Evolutionary conservation across 2,329 filamentous ascomycete genomes (phyloP), one percentile per base, ranked within the genome.

Genomic region (Mycosphaerella sp.): DNA sequence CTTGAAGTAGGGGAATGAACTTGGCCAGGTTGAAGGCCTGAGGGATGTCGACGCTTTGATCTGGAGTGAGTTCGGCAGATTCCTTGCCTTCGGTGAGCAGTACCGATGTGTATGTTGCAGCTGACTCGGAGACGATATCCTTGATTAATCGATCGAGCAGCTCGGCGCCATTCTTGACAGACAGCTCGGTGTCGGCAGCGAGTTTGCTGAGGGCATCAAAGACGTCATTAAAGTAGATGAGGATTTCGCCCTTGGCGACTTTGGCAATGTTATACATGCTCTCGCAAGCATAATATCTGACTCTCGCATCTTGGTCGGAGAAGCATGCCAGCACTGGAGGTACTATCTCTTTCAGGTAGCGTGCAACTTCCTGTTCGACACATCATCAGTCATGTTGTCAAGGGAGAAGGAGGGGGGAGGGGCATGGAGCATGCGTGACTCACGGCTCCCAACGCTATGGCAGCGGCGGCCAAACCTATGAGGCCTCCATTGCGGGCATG

Each of bases 231-330:
- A 98, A 98, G 76, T 95, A 98, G 40, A 95, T 82, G 61, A 98
- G 74, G 17, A 98, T 93, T 73, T 98, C 93, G 38, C 95, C 93
- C 73, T 98, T 98, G 57, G 92, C 93, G 45, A 98, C 93, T 74
- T 98, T 98, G 67, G 93, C 91, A 68, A 98, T 98, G 73, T 98
- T 98, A 75, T 98, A 98, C 93, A 98, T 98, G 72, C 91, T 95
- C 76, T 98, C 93, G 74, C 93, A 98, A 23, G 93, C 93, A 74
- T 98, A 98, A 72, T 98, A 98, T 60, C 93, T 83, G 32, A 97
- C 93, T 55, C 93, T 83, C 29, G 93, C 91, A 85, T 98, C 93
- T 76, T 97, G 93, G 64, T 98, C 95, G 54, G 88, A 89, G 73
- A 98, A 98, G 76, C 95, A 98, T 49, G 93, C 93, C 44, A 98